Evolutionary conservation across 2,329 filamentous ascomycete species (phyloP).

Genomic region (Ascochyta fabae): DNA sequence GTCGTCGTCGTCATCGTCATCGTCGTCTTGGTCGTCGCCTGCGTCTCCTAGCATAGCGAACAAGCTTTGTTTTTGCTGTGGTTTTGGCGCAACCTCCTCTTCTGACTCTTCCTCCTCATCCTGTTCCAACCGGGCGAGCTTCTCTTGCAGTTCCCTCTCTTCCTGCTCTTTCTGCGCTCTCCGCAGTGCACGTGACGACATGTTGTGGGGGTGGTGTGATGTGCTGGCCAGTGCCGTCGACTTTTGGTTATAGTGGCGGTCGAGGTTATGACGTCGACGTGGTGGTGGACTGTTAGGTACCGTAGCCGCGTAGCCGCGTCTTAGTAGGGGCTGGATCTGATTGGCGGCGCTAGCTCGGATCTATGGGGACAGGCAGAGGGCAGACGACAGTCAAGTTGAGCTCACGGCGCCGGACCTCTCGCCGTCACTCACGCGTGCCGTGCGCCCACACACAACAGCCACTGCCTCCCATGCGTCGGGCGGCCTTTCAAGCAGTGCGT

Average conservation of each 20-base stretch:
- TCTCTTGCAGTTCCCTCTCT: slow-evolving; percentile 58
- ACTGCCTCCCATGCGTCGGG: slow-evolving; percentile 71
- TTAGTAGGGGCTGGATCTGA: slow-evolving; percentile 17
- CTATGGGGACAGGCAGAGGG: slow-evolving; percentile 4
- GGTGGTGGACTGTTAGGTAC: slow-evolving; percentile 5
- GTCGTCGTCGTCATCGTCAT: slow-evolving; percentile 43
- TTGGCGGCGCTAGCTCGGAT: slow-evolving; percentile 16
- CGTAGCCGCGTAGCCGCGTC: slow-evolving; percentile 1
- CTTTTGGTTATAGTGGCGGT: slow-evolving; percentile 3
- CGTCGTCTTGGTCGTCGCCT: slow-evolving; percentile 49
- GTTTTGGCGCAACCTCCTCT: slow-evolving; percentile 41
- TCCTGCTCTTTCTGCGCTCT: slow-evolving; percentile 69
- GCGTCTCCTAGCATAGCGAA: slow-evolving; percentile 56
- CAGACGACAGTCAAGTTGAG: background rate
- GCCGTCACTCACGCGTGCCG: background rate
- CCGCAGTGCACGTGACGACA: slow-evolving; percentile 71
- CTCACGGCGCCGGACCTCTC: background rate
- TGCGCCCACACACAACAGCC: slow-evolving; percentile 1
- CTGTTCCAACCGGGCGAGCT: slow-evolving; percentile 44
- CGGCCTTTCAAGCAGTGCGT: slow-evolving; percentile 70
- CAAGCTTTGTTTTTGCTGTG: slow-evolving; percentile 49
- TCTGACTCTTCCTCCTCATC: slow-evolving; percentile 49
- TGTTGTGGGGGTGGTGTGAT: slow-evolving; percentile 39
- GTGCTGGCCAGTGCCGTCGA: background rate
- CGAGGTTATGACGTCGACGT: slow-evolving; percentile 28